Conservation (phyloP, 2,329 filamentous ascomycete species). For the Cladosporium sp. region DNA sequence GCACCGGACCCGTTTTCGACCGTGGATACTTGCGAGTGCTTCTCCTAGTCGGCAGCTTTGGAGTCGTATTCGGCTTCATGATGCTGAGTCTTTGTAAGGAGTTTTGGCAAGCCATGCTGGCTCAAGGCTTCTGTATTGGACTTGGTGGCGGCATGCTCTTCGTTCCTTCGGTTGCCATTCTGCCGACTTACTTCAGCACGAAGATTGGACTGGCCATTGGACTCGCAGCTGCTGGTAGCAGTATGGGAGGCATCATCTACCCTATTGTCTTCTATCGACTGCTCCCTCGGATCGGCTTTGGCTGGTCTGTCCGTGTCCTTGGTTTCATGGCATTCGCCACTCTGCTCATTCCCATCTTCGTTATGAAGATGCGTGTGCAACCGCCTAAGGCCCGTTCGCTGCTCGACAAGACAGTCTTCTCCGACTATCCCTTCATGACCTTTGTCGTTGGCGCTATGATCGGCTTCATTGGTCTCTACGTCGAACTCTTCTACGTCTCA, state of each 20-base stretch:
- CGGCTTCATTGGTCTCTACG: conserved; percentile 39
- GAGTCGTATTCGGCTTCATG: conserved; percentile 48
- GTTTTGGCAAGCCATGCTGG: conserved; percentile 48
- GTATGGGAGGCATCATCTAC: conserved; percentile 35
- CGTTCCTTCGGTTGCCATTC: conserved; percentile 43
- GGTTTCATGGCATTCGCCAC: conserved; percentile 32
- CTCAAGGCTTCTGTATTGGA: conserved; percentile 47
- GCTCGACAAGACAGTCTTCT: conserved; percentile 39
- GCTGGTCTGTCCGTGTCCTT: conserved; percentile 28
- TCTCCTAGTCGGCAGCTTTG: conserved; percentile 38
- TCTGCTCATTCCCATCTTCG: conserved; percentile 26
- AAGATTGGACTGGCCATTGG: conserved; percentile 44
- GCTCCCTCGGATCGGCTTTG: conserved; percentile 27
- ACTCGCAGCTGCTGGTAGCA: conserved; percentile 42
- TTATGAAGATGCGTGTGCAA: conserved; percentile 35
- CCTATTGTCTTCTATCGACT: conserved; percentile 34
- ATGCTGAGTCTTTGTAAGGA: conserved; percentile 44
- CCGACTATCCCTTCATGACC: conserved; percentile 35
- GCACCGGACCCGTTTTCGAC: conserved; percentile 48
- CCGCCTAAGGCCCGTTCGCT: conserved; percentile 34
- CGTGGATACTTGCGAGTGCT: conserved; percentile 44
- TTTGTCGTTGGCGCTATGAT: conserved; percentile 33
- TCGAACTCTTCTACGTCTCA: conserved; percentile 39
- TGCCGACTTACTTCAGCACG: conserved; percentile 46
- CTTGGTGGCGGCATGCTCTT: conserved; percentile 38